Conservation (phyloP, 257 asterid genomes). For the Coffea eugenioides region DNA sequence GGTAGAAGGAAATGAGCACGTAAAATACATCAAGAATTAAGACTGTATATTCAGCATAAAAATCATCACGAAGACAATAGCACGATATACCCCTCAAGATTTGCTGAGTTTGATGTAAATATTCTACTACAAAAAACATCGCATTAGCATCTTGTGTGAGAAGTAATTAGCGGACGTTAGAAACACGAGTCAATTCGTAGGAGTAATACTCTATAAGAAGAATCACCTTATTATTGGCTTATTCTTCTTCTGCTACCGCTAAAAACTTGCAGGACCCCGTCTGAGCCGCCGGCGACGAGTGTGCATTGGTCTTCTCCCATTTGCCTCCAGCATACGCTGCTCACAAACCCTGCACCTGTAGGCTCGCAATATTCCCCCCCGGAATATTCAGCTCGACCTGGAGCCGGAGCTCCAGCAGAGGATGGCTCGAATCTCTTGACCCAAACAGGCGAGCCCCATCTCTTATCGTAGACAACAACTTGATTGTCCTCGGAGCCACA, state of each 20-base stretch:
- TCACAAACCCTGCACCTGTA: slow-evolving; percentile 36
- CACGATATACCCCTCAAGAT: not conserved
- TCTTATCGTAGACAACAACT: slow-evolving; percentile 75
- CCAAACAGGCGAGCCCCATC: slow-evolving; percentile 92
- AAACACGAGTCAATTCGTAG: not conserved
- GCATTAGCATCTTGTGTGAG: not conserved
- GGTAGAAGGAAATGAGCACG: not conserved
- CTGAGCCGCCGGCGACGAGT: slow-evolving; percentile 80
- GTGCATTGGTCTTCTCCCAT: slow-evolving; percentile 60
- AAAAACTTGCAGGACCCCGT: slow-evolving; percentile 77
- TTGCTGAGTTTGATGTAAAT: not conserved
- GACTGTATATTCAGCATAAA: too few species aligned
- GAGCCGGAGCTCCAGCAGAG: slow-evolving; percentile 1
- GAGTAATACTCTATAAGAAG: too few species aligned
- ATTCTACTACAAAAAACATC: not conserved
- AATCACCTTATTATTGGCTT: too few species aligned
- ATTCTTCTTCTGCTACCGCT: slow-evolving; percentile 35
- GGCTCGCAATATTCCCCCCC: not conserved
- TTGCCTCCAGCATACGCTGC: slow-evolving; percentile 89
- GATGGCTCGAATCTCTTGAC: slow-evolving; percentile 39
- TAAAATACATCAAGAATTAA: not conserved
- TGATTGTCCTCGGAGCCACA: slow-evolving; percentile 83
- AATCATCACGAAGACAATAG: not conserved
- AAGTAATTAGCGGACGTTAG: not conserved
- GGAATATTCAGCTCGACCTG: not conserved